phyloP scores from a whole-genome alignment of 73 alveolate genomes.

The Stentor roeselii region DNA sequence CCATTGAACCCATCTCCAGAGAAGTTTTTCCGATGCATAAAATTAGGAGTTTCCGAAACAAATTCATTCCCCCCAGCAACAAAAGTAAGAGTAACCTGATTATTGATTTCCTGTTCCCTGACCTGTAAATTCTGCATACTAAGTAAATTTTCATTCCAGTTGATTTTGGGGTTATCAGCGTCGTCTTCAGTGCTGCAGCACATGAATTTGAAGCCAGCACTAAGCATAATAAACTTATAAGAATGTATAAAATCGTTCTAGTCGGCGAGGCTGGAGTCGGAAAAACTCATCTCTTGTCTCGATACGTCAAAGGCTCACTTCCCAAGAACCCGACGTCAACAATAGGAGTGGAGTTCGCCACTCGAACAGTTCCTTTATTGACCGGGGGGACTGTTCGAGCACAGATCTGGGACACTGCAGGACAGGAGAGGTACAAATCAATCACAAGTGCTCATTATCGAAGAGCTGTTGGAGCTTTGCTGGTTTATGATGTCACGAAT shows the following conservation, averaged over 20 bases:
- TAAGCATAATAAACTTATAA: conserved; percentile 3
- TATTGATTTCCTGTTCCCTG: background rate
- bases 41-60: background rate
- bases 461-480: conserved; percentile 51
- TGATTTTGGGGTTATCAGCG: conserved; percentile 15
- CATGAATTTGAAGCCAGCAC: conserved; percentile 23
- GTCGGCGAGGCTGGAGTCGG: no score
- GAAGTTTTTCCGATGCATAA: background rate
- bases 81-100: background rate
- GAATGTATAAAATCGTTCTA: no score
- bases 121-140: conserved; percentile 17
- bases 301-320: no score
- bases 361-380: conserved; percentile 70
- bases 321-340: no score
- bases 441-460: conserved; percentile 75
- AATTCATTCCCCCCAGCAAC: background rate
- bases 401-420: conserved; percentile 71
- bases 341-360: no score
- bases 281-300: no score
- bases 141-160: background rate
- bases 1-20: no score
- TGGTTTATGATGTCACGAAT: conserved; percentile 57
- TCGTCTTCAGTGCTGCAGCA: conserved; percentile 29
- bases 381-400: conserved; percentile 69
- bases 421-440: conserved; percentile 61